Evolutionary conservation across 345 rosid species (phyloP).

Genomic region (Cardiospermum halicacabum): DNA sequence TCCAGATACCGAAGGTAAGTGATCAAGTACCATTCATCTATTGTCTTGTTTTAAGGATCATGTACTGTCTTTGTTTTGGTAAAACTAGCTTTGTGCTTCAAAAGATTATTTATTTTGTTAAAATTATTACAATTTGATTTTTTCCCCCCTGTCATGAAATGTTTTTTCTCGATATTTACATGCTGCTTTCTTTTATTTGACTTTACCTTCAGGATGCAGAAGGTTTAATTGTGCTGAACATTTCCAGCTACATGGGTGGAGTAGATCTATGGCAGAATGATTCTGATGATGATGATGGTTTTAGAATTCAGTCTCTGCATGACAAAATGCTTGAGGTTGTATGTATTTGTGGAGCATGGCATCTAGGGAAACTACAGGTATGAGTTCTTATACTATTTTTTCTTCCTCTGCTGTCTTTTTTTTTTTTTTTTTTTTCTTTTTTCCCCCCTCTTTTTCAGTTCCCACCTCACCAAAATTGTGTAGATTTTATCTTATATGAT

Average conservation of each 20-base stretch:
- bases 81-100: neutral
- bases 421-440: neutral
- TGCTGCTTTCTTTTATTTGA: slow-evolving; percentile 7
- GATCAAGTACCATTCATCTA: neutral
- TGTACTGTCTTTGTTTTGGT: too few relatives aligned
- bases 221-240: slow-evolving; percentile 76
- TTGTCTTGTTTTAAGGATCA: too few relatives aligned
- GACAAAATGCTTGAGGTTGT: slow-evolving; percentile 79
- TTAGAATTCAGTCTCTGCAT: slow-evolving; percentile 65
- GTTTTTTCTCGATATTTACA: slow-evolving; percentile 2
- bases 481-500: neutral
- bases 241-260: slow-evolving; percentile 92
- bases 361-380: slow-evolving; percentile 88
- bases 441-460: neutral
- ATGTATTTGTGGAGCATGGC: slow-evolving; percentile 82
- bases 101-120: neutral
- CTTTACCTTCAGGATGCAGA: slow-evolving; percentile 53
- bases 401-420: neutral
- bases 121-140: neutral
- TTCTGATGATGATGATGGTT: slow-evolving; percentile 62
- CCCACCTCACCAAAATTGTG: neutral
- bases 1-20: slow-evolving; percentile 67
- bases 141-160: neutral
- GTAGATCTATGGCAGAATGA: slow-evolving; percentile 91
- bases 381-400: neutral